These are phyloP conservation scores for Crithidia mellificae DNA, from an alignment of 208 protist species.

Conservation along the genomic window DNA sequence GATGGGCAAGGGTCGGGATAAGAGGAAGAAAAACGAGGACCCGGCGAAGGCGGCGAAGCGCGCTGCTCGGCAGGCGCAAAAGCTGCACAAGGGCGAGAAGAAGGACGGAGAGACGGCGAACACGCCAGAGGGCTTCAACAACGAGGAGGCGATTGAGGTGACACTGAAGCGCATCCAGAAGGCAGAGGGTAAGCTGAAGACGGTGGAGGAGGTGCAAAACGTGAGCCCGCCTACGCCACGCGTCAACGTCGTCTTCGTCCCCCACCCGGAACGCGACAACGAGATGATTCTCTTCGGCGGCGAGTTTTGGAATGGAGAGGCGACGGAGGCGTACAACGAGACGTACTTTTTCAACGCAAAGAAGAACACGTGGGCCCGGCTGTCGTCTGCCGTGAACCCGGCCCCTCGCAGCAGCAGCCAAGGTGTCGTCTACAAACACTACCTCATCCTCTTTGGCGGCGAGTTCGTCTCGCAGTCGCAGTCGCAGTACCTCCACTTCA, in stretches of 20 bases:
- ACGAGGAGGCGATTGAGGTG: slow-evolving; percentile 86
- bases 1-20: slow-evolving; percentile 92
- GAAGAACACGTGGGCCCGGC: slow-evolving; percentile 62
- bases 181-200: slow-evolving; percentile 61
- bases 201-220: slow-evolving; percentile 64
- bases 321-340: slow-evolving; percentile 89
- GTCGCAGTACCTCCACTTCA: slow-evolving; percentile 92
- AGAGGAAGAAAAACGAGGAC: slow-evolving; percentile 90
- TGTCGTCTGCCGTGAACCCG: slow-evolving; percentile 70
- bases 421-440: slow-evolving; percentile 85
- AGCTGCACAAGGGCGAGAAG: slow-evolving; percentile 52
- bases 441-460: slow-evolving; percentile 84
- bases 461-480: slow-evolving; percentile 94
- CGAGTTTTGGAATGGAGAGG: slow-evolving; percentile 88
- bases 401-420: slow-evolving; percentile 84
- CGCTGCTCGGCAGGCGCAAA: slow-evolving; percentile 61
- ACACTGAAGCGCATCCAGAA: slow-evolving; percentile 83
- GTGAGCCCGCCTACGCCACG: slow-evolving; percentile 70
- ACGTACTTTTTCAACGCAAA: slow-evolving; percentile 85
- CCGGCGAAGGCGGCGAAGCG: slow-evolving; percentile 77
- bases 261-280: slow-evolving; percentile 69
- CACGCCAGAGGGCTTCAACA: slow-evolving; percentile 59
- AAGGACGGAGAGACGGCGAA: slow-evolving; percentile 20
- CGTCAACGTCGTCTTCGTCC: slow-evolving; percentile 76
- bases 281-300: slow-evolving; percentile 92